These are phyloP conservation scores for Cryptococcus sp. DNA, from an alignment of 1,284 basidiomycete species.

Conservation along the genomic window DNA sequence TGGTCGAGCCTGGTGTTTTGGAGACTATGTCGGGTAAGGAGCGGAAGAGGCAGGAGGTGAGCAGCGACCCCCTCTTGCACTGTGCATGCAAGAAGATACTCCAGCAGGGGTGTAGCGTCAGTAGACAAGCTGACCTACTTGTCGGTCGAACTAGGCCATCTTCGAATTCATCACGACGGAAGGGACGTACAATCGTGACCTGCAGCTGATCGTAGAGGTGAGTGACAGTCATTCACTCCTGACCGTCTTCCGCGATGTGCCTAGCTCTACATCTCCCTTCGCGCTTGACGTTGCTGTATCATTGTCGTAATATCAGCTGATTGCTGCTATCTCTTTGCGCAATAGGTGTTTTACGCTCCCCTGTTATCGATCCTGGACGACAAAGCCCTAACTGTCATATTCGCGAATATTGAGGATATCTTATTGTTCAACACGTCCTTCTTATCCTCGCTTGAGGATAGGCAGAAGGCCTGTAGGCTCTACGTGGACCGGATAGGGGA, in stretches of 20 bases:
- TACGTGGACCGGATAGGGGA: constrained; percentile 89
- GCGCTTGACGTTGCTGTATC: too few relatives aligned
- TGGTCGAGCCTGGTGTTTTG: constrained; percentile 79
- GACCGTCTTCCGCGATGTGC: too few relatives aligned
- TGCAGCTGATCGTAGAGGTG: constrained; percentile 87
- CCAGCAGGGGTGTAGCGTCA: too few relatives aligned
- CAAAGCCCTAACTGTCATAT: constrained; percentile 79
- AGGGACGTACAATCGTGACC: constrained; percentile 78
- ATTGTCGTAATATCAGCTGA: too few relatives aligned
- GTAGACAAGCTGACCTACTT: too few relatives aligned
- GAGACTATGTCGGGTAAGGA: constrained; percentile 74
- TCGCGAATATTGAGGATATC: constrained; percentile 91
- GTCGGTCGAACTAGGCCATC: constrained; percentile 55
- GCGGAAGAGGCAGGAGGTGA: constrained; percentile 80
- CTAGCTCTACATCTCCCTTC: too few relatives aligned
- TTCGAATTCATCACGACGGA: constrained; percentile 92
- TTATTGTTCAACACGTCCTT: constrained; percentile 84
- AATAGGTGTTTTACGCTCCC: constrained; percentile 75
- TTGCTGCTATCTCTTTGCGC: too few relatives aligned
- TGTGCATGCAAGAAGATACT: too few relatives aligned
- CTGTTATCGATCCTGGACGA: constrained; percentile 72
- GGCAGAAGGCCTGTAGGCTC: constrained; percentile 85
- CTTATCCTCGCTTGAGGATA: constrained; percentile 80
- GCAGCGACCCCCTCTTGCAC: constrained; percentile 8
- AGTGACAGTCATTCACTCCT: constrained; percentile 8